Conservation (phyloP, 371 early-diverging fungal genomes). For the Rhizopus delemar region DNA sequence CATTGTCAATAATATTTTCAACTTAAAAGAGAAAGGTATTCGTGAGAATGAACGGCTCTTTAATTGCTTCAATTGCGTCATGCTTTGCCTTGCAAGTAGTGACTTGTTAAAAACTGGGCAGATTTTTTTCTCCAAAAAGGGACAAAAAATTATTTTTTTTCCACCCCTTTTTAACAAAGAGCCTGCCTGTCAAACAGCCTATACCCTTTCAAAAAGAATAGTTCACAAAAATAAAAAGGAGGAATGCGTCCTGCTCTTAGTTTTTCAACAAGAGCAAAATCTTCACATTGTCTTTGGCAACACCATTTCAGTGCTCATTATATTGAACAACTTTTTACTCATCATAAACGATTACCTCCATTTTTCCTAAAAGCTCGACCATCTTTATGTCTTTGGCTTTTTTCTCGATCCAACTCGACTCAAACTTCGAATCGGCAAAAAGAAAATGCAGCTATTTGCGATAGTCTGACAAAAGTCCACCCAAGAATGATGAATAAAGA, state of each 20-base stretch:
- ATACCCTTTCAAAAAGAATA: neutral
- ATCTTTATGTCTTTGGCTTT: slow-evolving; percentile 7
- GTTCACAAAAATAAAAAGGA: neutral
- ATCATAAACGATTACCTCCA: neutral
- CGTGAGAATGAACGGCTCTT: too few species aligned
- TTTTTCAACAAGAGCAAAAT: slow-evolving; percentile 26
- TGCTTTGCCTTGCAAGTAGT: neutral
- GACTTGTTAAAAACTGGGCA: slow-evolving; percentile 2
- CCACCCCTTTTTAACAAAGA: neutral
- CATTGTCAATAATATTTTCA: too few species aligned
- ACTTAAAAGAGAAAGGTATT: too few species aligned
- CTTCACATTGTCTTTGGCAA: slow-evolving; percentile 24
- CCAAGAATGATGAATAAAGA: slow-evolving; percentile 17
- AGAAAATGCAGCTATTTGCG: neutral
- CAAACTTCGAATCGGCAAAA: slow-evolving; percentile 6
- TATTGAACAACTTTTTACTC: slow-evolving; percentile 3
- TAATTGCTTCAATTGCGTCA: too few species aligned
- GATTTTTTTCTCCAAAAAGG: slow-evolving; percentile 1
- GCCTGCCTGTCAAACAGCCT: neutral
- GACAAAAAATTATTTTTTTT: neutral
- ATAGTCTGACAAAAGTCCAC: slow-evolving; percentile 4
- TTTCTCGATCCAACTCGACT: slow-evolving; percentile 10
- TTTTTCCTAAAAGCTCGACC: slow-evolving; percentile 1
- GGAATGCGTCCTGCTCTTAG: slow-evolving; percentile 34
- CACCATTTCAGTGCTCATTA: slow-evolving; percentile 2